These are phyloP conservation scores for Cordyceps cateniannulata DNA, from an alignment of 2,329 filamentous ascomycete species.

Conservation along the genomic window DNA sequence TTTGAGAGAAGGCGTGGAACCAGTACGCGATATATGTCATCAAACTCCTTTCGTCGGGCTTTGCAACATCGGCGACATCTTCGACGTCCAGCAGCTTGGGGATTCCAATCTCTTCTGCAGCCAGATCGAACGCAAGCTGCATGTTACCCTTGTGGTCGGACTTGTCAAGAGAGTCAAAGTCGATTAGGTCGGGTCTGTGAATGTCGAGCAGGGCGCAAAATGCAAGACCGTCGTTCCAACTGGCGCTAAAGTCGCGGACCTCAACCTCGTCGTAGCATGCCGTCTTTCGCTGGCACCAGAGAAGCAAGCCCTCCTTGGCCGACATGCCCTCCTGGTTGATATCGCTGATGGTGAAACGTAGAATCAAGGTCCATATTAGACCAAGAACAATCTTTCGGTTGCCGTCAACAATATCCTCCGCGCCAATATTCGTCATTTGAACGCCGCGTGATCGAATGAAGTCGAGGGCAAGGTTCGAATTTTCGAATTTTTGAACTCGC, in stretches of 20 bases:
- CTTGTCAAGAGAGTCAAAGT: conserved; percentile 93
- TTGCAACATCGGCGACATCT: conserved; percentile 93
- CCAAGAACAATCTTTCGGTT: conserved; percentile 97
- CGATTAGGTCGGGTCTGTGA: conserved; percentile 92
- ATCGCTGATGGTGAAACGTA: conserved; percentile 96
- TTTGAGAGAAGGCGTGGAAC: conserved; percentile 99
- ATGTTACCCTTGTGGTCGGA: conserved; percentile 92
- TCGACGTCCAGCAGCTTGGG: conserved; percentile 93
- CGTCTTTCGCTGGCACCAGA: conserved; percentile 98
- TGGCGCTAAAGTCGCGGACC: conserved; percentile 87
- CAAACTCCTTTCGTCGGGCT: conserved; percentile 90
- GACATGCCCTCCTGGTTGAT: conserved; percentile 98
- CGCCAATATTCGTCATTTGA: conserved; percentile 97
- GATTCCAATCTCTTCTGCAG: conserved; percentile 92
- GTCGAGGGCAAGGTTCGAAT: conserved; percentile 91
- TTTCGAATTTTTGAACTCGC: conserved; percentile 94
- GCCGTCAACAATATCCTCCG: conserved; percentile 95
- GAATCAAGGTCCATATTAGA: conserved; percentile 96
- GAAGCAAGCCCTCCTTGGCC: conserved; percentile 85
- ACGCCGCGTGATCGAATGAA: conserved; percentile 89
- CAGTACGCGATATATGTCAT: conserved; percentile 99
- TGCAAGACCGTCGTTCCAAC: conserved; percentile 95
- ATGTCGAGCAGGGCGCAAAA: conserved; percentile 97
- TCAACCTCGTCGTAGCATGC: conserved; percentile 97
- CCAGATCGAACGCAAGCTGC: conserved; percentile 96